These are phyloP conservation scores for Aphanocladium album DNA, from an alignment of 2,329 filamentous ascomycete genomes.

Conservation along the genomic window DNA sequence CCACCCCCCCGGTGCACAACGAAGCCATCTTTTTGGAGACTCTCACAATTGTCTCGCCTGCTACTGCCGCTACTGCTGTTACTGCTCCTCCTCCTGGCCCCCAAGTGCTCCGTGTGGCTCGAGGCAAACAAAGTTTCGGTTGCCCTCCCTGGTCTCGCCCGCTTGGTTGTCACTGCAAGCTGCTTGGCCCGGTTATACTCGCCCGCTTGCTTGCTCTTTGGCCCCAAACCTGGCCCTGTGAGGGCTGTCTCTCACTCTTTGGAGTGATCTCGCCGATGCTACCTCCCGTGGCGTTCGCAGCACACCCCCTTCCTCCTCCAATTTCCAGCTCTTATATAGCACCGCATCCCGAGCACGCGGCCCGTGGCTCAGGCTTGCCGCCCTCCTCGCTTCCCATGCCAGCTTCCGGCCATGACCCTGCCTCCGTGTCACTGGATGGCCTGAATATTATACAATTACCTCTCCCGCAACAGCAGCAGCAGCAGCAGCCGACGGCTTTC, in stretches of 20 bases:
- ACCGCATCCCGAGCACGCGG: neutral
- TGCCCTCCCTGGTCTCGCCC: slow-evolving; percentile 10
- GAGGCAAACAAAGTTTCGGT: slow-evolving; percentile 3
- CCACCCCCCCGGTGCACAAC: neutral
- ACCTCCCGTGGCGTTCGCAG: neutral
- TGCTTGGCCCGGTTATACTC: neutral
- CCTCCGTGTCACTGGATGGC: slow-evolving; percentile 10
- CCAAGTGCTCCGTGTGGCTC: slow-evolving; percentile 9
- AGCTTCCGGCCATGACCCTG: slow-evolving; percentile 9
- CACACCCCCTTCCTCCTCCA: neutral
- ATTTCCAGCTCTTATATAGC: slow-evolving; percentile 7
- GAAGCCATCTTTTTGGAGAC: neutral
- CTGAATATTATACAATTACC: slow-evolving; percentile 7
- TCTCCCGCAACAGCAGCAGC: neutral
- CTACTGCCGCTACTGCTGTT: neutral
- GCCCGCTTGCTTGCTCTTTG: neutral
- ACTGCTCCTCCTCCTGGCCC: neutral
- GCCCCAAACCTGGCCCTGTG: neutral
- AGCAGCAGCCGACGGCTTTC: too few relatives aligned
- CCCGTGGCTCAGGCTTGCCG: neutral
- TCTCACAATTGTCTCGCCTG: slow-evolving; percentile 6
- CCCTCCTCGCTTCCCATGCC: slow-evolving; percentile 10
- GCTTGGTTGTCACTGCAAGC: neutral
- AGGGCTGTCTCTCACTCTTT: neutral
- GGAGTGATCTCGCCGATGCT: neutral